These are phyloP conservation scores for Marvania coccoides DNA, from an alignment of 139 green algal species.

Conservation along the genomic window DNA sequence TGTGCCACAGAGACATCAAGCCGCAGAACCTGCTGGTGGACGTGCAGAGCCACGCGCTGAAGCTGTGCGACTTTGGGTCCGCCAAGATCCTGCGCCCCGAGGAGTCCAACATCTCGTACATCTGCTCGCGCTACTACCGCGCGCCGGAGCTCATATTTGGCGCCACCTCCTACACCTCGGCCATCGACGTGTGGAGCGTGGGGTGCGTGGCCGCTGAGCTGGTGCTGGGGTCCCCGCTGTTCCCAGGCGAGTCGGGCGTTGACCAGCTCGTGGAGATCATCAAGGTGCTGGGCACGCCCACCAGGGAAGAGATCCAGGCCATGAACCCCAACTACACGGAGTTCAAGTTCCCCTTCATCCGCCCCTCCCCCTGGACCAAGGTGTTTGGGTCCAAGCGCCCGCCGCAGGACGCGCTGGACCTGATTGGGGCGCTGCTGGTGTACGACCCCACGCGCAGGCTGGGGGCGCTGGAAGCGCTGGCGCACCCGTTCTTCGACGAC, in stretches of 20 bases:
- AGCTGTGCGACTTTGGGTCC: slow-evolving; percentile 97
- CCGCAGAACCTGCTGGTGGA: slow-evolving; percentile 95
- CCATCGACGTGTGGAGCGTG: slow-evolving; percentile 95
- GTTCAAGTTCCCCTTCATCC: slow-evolving; percentile 98
- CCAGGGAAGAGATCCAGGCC: slow-evolving; percentile 88
- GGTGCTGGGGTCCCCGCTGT: slow-evolving; percentile 85
- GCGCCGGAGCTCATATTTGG: slow-evolving; percentile 99
- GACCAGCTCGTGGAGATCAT: slow-evolving; percentile 99
- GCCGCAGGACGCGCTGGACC: slow-evolving; percentile 83
- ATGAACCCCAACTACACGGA: slow-evolving; percentile 99
- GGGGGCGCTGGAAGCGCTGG: slow-evolving; percentile 64
- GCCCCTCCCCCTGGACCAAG: slow-evolving; percentile 92
- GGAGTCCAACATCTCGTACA: slow-evolving; percentile 99
- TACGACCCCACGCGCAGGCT: slow-evolving; percentile 78
- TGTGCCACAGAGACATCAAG: slow-evolving; percentile 96
- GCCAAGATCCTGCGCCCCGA: slow-evolving; percentile 89
- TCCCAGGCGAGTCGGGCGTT: slow-evolving; percentile 88
- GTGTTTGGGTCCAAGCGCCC: slow-evolving; percentile 88
- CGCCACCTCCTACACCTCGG: slow-evolving; percentile 94
- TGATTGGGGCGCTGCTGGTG: slow-evolving; percentile 73
- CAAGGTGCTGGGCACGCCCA: slow-evolving; percentile 95
- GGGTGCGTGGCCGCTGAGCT: slow-evolving; percentile 98
- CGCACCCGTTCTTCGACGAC: slow-evolving; percentile 96
- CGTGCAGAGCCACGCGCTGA: slow-evolving; percentile 86
- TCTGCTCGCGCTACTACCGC: slow-evolving; percentile 94